Conservation (phyloP, 2,329 filamentous ascomycete species). For the Clonostachys rhizophaga region DNA sequence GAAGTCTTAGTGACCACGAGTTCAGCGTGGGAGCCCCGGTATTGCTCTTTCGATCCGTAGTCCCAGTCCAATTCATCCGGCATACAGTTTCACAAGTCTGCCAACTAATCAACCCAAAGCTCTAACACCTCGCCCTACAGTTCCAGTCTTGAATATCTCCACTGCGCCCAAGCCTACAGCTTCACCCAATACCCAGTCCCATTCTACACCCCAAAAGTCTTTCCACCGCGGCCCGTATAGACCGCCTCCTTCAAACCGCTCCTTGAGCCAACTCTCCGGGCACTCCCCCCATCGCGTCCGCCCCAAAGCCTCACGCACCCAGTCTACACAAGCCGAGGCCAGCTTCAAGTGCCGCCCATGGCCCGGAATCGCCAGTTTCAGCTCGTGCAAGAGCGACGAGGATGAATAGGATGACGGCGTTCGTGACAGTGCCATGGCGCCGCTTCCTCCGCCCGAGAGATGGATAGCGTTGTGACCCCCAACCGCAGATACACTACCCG, state of each 20-base stretch:
- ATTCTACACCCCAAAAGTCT: constrained; percentile 63
- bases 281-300: constrained; percentile 59
- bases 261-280: constrained; percentile 55
- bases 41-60: too few species aligned
- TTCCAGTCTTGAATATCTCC: constrained; percentile 71
- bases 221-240: constrained; percentile 50
- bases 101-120: constrained; percentile 7
- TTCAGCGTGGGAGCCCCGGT: too few species aligned
- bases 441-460: constrained; percentile 53
- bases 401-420: constrained; percentile 16
- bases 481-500: constrained; percentile 64
- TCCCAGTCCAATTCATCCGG: too few species aligned
- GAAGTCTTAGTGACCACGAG: too few species aligned
- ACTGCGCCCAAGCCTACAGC: constrained; percentile 66
- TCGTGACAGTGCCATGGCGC: constrained; percentile 5
- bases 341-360: constrained; percentile 66
- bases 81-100: background rate
- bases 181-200: constrained; percentile 68
- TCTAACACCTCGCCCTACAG: constrained; percentile 64
- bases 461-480: constrained; percentile 64
- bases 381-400: constrained; percentile 3
- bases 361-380: constrained; percentile 55
- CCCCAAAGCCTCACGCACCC: constrained; percentile 54
- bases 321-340: constrained; percentile 53
- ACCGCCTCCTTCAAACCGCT: constrained; percentile 66